Conservation (phyloP, 2,329 filamentous ascomycete species). For the Helicocarpus griseus region DNA sequence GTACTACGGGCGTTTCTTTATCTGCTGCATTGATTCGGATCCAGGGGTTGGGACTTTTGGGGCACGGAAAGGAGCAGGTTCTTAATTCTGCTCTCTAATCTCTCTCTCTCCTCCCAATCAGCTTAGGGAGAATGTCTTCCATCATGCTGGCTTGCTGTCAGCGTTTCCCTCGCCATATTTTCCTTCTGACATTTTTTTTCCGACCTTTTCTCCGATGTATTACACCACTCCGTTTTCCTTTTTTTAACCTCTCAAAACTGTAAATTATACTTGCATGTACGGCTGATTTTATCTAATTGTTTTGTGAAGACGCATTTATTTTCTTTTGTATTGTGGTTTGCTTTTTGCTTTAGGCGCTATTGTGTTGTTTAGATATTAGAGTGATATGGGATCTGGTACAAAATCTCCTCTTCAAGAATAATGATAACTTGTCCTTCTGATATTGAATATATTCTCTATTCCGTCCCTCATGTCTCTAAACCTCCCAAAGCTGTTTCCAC, state of each 20-base stretch:
- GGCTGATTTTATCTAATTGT: neutral
- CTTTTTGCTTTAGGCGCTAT: neutral
- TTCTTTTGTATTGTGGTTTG: neutral
- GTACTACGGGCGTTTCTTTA: constrained; percentile 2
- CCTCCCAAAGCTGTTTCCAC: neutral
- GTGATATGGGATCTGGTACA: neutral
- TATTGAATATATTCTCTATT: no score
- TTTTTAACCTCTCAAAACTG: constrained; percentile 1
- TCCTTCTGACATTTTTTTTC: neutral
- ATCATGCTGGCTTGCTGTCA: neutral
- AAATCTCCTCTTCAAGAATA: neutral
- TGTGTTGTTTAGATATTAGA: neutral
- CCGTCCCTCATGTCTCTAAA: neutral
- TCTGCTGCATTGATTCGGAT: neutral
- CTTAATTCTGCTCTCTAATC: neutral
- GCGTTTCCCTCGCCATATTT: neutral
- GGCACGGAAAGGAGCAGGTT: neutral
- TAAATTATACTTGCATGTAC: constrained; percentile 2
- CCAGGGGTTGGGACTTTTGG: neutral
- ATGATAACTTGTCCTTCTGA: neutral
- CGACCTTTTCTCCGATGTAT: neutral
- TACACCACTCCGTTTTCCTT: neutral
- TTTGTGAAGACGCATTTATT: neutral
- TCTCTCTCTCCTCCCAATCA: neutral
- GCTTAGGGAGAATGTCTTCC: neutral